Conservation (phyloP, 441 rosid genomes). For the Mallotus repandus region DNA sequence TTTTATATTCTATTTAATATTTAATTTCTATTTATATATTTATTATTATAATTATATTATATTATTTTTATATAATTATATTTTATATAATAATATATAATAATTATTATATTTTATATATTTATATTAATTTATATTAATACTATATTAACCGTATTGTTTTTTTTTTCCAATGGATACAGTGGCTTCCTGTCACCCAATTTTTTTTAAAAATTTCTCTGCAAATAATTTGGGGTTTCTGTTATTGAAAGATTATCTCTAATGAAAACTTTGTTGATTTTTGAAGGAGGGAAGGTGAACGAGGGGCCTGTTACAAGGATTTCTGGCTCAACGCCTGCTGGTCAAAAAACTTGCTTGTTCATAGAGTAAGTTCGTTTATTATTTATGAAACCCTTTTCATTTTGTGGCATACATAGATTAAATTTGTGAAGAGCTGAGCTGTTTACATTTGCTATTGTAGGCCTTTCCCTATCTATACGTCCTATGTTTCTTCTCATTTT, state of each 20-base stretch:
- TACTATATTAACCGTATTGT: too few relatives aligned
- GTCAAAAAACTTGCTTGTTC: constrained; percentile 94
- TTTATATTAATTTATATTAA: too few relatives aligned
- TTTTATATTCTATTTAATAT: too few relatives aligned
- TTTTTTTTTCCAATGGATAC: too few relatives aligned
- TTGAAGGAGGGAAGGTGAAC: constrained; percentile 72
- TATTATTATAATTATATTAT: too few relatives aligned
- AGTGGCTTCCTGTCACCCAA: too few relatives aligned
- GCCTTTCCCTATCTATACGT: constrained; percentile 90
- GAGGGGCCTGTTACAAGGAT: constrained; percentile 88
- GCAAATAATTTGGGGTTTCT: neutral
- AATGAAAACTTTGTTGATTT: neutral
- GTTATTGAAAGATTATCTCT: neutral
- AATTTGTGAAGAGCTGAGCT: constrained; percentile 2
- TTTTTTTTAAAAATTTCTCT: too few relatives aligned
- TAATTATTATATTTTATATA: too few relatives aligned
- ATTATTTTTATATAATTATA: too few relatives aligned
- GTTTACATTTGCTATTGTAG: constrained; percentile 41
- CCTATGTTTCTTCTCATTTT: too few relatives aligned
- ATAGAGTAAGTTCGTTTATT: constrained; percentile 40
- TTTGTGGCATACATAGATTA: neutral
- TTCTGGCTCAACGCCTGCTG: constrained; percentile 89
- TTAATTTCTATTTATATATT: too few relatives aligned
- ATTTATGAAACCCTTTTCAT: neutral
- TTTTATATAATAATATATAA: too few relatives aligned